phyloP scores from a whole-genome alignment of 2,329 filamentous ascomycete genomes.

The Talaromyces sp. region DNA sequence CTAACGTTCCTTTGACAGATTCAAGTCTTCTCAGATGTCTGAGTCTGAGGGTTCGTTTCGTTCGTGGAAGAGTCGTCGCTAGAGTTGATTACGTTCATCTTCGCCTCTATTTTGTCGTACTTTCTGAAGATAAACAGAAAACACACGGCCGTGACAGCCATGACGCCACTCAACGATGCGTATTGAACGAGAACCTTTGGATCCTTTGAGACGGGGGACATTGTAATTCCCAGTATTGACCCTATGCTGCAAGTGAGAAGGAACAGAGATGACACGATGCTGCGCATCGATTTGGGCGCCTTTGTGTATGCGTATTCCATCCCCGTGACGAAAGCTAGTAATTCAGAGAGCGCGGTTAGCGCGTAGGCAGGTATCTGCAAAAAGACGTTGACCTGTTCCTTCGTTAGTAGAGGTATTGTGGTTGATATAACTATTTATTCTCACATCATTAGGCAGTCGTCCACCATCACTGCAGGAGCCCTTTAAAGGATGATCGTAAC shows the following conservation, averaged over 20 bases:
- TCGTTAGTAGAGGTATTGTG: neutral
- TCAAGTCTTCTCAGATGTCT: neutral
- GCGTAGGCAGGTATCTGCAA: conserved; percentile 46
- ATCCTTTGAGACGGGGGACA: conserved; percentile 10
- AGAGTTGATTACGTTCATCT: conserved; percentile 9
- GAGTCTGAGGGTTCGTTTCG: neutral
- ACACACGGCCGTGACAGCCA: conserved; percentile 5
- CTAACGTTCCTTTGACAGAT: neutral
- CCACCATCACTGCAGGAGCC: conserved; percentile 1
- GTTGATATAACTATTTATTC: neutral
- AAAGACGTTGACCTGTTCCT: conserved; percentile 41
- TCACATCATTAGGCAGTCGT: neutral
- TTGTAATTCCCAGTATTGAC: conserved; percentile 10
- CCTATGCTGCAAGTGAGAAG: conserved; percentile 9
- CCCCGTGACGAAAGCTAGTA: conserved; percentile 55
- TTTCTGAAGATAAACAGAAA: conserved; percentile 10
- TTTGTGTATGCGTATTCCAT: conserved; percentile 75
- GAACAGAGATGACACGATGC: conserved; percentile 1
- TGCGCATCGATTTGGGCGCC: conserved; percentile 67
- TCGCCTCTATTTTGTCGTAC: conserved; percentile 14
- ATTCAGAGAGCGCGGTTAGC: conserved; percentile 53
- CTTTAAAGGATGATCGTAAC: conserved; percentile 1
- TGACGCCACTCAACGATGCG: conserved; percentile 8
- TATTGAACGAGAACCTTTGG: conserved; percentile 14
- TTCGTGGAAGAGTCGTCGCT: neutral